Evolutionary conservation across 805 yeast genomes (phyloP).

Genomic region (Yarrowia alimentaria): DNA sequence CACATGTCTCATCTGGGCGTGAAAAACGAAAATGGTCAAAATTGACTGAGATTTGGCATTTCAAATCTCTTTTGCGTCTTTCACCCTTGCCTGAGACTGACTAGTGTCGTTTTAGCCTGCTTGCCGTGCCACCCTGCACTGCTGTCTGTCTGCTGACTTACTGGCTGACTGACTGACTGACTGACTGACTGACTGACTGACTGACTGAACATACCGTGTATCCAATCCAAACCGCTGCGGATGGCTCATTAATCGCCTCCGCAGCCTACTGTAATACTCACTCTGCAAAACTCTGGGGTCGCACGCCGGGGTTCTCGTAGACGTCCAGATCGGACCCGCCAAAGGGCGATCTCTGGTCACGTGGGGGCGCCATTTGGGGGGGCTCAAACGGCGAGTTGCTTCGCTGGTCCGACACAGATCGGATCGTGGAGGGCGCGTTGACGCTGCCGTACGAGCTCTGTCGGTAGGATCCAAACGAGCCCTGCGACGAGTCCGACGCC

Average conservation of each 20-base stretch:
- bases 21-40: too few species aligned
- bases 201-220: too few species aligned
- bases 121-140: too few species aligned
- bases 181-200: too few species aligned
- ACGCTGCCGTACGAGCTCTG: conserved; percentile 4
- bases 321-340: conserved; percentile 7
- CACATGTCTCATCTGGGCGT: too few species aligned
- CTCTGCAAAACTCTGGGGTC: conserved; percentile 2
- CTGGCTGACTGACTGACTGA: too few species aligned
- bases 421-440: conserved; percentile 10
- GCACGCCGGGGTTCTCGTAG: conserved; percentile 3
- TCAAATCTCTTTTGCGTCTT: too few species aligned
- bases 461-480: conserved; percentile 6
- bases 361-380: neutral
- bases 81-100: too few species aligned
- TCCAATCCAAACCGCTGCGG: conserved; percentile 17
- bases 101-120: too few species aligned
- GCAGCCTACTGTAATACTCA: conserved; percentile 6
- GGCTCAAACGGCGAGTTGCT: conserved; percentile 9
- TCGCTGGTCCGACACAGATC: conserved; percentile 25
- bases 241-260: neutral
- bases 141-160: too few species aligned
- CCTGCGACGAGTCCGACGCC: conserved; percentile 26
- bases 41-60: too few species aligned
- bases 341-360: neutral